phyloP scores from a whole-genome alignment of 2,329 filamentous ascomycete genomes.

The Neopestalotiopsis clavispora region DNA sequence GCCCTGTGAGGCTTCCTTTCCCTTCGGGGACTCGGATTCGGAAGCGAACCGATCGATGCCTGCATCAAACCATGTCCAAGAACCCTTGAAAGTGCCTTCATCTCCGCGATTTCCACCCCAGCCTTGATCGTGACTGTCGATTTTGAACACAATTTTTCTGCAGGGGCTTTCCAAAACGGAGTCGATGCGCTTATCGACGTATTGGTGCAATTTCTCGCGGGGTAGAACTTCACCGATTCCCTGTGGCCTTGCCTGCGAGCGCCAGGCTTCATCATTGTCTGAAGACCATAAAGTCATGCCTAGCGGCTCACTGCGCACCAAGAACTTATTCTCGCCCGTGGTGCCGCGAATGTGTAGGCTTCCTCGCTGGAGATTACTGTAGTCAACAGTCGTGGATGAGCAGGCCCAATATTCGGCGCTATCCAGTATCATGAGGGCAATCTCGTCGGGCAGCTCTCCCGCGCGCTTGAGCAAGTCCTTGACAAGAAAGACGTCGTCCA shows the following conservation, averaged over 20 bases:
- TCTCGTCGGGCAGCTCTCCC: conserved; percentile 54
- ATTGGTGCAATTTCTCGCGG: conserved; percentile 37
- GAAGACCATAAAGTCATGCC: conserved; percentile 40
- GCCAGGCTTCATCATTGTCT: conserved; percentile 28
- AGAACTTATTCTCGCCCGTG: conserved; percentile 40
- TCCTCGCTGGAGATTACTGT: conserved; percentile 18
- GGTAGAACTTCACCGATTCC: conserved; percentile 36
- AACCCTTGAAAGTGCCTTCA: conserved; percentile 48
- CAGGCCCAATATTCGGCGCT: conserved; percentile 67
- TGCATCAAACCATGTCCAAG: conserved; percentile 69
- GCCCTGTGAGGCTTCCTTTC: conserved; percentile 13
- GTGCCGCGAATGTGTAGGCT: conserved; percentile 23
- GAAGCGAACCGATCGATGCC: conserved; percentile 62
- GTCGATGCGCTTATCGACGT: conserved; percentile 42
- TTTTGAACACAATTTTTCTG: conserved; percentile 65
- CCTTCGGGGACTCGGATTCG: conserved; percentile 29
- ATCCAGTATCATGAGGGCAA: conserved; percentile 62
- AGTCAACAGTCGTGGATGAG: conserved; percentile 41
- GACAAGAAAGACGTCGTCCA: conserved; percentile 52
- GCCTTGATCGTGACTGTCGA: conserved; percentile 64
- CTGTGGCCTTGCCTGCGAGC: conserved; percentile 24
- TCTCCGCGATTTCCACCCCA: conserved; percentile 45
- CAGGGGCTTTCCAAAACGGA: conserved; percentile 53
- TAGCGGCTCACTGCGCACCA: conserved; percentile 48
- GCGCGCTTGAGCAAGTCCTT: conserved; percentile 52